Evolutionary conservation across 345 rosid genomes (phyloP).

Genomic region (Gossypium herbaceum): DNA sequence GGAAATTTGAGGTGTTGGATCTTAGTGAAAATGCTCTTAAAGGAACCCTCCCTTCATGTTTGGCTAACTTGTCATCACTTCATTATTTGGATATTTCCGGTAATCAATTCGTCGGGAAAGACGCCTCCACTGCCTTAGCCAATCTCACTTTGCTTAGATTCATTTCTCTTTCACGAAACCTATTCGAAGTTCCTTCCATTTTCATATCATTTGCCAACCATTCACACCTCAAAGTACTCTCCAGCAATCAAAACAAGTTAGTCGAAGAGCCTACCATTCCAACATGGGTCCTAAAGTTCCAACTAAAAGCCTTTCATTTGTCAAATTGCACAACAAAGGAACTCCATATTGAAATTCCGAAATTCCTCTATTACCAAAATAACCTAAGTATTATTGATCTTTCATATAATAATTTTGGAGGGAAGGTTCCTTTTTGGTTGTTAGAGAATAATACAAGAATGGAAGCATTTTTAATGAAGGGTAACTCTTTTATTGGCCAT

Average conservation of each 20-base stretch:
- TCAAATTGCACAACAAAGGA: not conserved
- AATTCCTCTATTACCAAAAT: not conserved
- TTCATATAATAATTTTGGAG: no score
- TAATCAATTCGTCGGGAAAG: no score
- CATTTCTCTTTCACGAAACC: no score
- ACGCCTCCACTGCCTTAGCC: no score
- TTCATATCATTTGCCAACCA: no score
- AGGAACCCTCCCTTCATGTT: not conserved
- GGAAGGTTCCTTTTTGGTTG: conserved; percentile 22
- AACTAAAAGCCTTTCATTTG: not conserved
- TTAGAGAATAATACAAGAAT: conserved; percentile 25
- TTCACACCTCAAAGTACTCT: not conserved
- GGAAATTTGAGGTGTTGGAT: not conserved
- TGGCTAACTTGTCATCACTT: not conserved
- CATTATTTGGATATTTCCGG: no score
- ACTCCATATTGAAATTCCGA: not conserved
- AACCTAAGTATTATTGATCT: not conserved
- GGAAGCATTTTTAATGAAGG: rapidly evolving
- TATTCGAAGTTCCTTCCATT: no score
- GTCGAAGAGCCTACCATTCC: not conserved
- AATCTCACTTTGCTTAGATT: no score
- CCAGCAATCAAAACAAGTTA: not conserved
- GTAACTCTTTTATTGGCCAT: not conserved
- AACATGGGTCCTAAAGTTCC: not conserved
- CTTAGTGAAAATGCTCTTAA: not conserved